Evolutionary conservation across 345 rosid genomes (phyloP), one percentile per base, ranked within the genome.

Genomic region (Eutrema heterophyllum): DNA sequence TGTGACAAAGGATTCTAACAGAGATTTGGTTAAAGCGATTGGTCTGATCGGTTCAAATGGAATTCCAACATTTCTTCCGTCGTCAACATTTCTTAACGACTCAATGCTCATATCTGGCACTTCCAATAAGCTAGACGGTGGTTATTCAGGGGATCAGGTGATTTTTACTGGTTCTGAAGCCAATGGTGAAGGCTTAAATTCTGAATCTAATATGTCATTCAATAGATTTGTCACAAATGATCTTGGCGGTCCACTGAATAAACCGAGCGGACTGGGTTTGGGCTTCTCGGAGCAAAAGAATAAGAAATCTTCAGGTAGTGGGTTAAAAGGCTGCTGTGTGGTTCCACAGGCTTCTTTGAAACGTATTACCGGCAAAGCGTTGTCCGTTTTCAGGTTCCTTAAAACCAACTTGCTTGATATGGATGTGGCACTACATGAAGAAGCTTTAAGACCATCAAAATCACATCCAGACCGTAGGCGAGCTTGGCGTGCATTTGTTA

Each of bases 331-430:
- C 75, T 75, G 80, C 70, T 92, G 85, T 87, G 86, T 89, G 64
- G 92, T 87, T 69, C 97, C 97, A 18, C 82, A 78, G 62, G 84
- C 97, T 64, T 86, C 99, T 43, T 72, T 88, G 75, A 87, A 83
- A 85, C 92, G 89, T 65, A 69, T 95, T 52, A 71, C 66, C 32
- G 96, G 93, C 62, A 89, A 86, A 72, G 75, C 76, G 73, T 82
- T 83, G 54, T 81, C 43, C 46, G 80, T 87, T 69, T 67, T 79
- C 56, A 86, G 85, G 76, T 73, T 65, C 74, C 88, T 95, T 45
- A 95, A 88, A 87, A 82, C 83, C 75, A 83, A 77, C 84, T 83
- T 95, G 81, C 93, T 95, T 68, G 99, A 95, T 83, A 92, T 95
- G 86, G 97, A 90, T 70, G 94, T 92, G 71, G 97, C 90, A 48